A percentile compares a stretch with the other conserved stretches of the same genome.
These are phyloP conservation scores for Talaromyces sp. DNA, from an alignment of 2,329 filamentous ascomycete genomes.

Conservation along the genomic window DNA sequence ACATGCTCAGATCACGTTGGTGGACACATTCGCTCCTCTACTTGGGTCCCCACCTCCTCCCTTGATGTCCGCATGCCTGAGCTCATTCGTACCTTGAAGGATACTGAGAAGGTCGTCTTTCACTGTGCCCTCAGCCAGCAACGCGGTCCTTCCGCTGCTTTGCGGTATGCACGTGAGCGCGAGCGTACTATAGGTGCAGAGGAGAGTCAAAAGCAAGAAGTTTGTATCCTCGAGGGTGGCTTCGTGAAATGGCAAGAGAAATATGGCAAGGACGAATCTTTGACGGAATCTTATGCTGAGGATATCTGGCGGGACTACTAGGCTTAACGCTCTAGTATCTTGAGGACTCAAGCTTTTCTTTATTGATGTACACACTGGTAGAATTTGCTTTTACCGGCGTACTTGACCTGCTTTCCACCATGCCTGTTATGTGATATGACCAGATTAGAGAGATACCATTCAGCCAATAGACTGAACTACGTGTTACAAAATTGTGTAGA, in stretches of 20 bases:
- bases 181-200: constrained; percentile 54
- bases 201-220: constrained; percentile 62
- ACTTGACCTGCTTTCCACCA: background rate
- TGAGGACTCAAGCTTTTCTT: no score
- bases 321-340: background rate
- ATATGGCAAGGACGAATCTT: constrained; percentile 71
- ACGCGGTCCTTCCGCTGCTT: constrained; percentile 80
- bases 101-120: constrained; percentile 85
- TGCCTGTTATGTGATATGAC: constrained; percentile 20
- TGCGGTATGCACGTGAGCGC: constrained; percentile 70
- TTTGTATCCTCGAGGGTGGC: constrained; percentile 79
- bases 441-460: constrained; percentile 18
- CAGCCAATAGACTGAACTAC: background rate
- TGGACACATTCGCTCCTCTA: constrained; percentile 79
- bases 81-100: constrained; percentile 74
- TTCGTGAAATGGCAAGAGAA: constrained; percentile 89
- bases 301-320: constrained; percentile 74
- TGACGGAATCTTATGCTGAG: constrained; percentile 83
- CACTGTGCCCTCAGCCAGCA: constrained; percentile 93
- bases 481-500: no score
- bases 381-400: background rate
- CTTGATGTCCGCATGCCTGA: constrained; percentile 79
- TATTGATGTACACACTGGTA: background rate
- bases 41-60: constrained; percentile 72
- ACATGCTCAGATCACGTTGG: constrained; percentile 73